Conservation (phyloP, 805 yeast species). For the Kodamaea kaohsiungensis region DNA sequence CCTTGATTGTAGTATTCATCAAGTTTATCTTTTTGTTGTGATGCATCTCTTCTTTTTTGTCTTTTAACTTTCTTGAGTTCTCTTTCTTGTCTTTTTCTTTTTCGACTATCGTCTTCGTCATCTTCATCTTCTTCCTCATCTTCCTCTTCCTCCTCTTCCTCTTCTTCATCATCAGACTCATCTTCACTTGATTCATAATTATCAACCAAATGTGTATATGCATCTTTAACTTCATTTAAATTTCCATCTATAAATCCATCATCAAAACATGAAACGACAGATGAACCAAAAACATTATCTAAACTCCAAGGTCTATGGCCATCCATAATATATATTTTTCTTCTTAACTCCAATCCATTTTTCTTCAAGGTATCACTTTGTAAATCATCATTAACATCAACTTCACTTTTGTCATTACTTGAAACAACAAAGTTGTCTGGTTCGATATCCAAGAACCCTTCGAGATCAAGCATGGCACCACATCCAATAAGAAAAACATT, state of each 20-base stretch:
- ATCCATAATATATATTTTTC: slow-evolving; percentile 81
- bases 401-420: slow-evolving; percentile 15
- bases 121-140: slow-evolving; percentile 35
- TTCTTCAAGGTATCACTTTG: slow-evolving; percentile 15
- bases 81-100: slow-evolving; percentile 26
- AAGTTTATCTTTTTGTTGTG: slow-evolving; percentile 53
- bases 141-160: slow-evolving; percentile 26
- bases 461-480: slow-evolving; percentile 89
- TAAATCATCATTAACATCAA: slow-evolving; percentile 23
- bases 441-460: slow-evolving; percentile 66
- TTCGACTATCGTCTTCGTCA: slow-evolving; percentile 13
- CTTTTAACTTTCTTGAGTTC: slow-evolving; percentile 33
- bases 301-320: slow-evolving; percentile 97
- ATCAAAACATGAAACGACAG: slow-evolving; percentile 76
- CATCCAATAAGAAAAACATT: slow-evolving; percentile 86
- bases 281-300: slow-evolving; percentile 86
- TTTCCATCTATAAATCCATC: slow-evolving; percentile 75
- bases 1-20: slow-evolving; percentile 86
- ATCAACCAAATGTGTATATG: slow-evolving; percentile 55
- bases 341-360: slow-evolving; percentile 30
- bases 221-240: slow-evolving; percentile 54
- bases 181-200: slow-evolving; percentile 36
- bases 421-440: slow-evolving; percentile 47
- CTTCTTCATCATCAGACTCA: slow-evolving; percentile 37
- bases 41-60: slow-evolving; percentile 39